phyloP scores from a whole-genome alignment of 2,329 filamentous ascomycete genomes.

The Bisporella sp. region DNA sequence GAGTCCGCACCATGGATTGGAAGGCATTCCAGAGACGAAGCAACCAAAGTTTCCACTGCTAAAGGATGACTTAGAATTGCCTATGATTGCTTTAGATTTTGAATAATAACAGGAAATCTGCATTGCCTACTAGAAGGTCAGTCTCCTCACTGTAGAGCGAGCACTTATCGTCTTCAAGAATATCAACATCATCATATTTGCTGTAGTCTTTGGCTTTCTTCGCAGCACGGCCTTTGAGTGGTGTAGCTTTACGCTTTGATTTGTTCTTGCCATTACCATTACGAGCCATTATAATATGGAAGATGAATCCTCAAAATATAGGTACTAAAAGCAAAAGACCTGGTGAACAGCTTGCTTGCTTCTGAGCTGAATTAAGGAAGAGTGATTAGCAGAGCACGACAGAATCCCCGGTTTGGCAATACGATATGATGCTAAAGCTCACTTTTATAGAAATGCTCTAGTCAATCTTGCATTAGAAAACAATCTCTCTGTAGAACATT shows the following conservation, averaged over 20 bases:
- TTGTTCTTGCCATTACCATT: conserved; percentile 2
- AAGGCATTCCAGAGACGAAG: background rate
- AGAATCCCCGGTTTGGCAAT: no score
- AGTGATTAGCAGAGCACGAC: no score
- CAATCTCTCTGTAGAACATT: no score
- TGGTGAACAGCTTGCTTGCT: no score
- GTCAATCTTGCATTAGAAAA: no score
- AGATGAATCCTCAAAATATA: no score
- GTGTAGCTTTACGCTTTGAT: background rate
- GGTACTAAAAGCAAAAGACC: no score
- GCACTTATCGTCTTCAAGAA: background rate
- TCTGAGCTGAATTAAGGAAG: no score
- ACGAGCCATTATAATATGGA: background rate
- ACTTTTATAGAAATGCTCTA: no score
- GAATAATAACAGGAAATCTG: background rate
- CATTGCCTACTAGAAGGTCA: background rate
- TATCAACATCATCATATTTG: conserved; percentile 1
- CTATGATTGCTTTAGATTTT: background rate
- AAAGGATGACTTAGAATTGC: background rate
- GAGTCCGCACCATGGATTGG: conserved; percentile 12
- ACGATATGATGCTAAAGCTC: no score
- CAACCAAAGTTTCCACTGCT: background rate
- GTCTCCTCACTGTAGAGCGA: background rate
- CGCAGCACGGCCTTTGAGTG: background rate
- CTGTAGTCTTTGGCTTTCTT: conserved; percentile 4